Conservation (phyloP, 495 filamentous ascomycete species). For the Terfezia boudieri region DNA sequence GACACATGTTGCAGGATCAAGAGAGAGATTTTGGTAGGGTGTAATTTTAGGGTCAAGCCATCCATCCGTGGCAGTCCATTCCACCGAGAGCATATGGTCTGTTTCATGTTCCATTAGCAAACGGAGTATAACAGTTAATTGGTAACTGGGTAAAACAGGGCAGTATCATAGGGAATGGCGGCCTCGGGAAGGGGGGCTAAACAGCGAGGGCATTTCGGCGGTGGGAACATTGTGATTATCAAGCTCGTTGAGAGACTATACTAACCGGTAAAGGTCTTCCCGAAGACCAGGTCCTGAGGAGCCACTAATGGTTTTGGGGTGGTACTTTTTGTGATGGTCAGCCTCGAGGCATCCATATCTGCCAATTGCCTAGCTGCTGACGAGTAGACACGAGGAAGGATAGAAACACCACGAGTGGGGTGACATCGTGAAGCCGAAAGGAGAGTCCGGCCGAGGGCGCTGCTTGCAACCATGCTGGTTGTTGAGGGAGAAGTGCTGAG, state of each 20-base stretch:
- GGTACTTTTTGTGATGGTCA: constrained; percentile 48
- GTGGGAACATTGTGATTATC: neutral
- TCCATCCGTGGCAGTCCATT: constrained; percentile 66
- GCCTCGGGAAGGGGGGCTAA: neutral
- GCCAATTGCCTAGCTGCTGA: constrained; percentile 14
- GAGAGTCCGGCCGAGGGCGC: neutral
- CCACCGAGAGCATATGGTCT: constrained; percentile 94
- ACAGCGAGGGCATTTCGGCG: neutral
- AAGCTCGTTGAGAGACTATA: neutral
- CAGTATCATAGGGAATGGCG: neutral
- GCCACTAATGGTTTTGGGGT: constrained; percentile 51
- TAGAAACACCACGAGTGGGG: constrained; percentile 2
- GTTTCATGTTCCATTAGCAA: constrained; percentile 7
- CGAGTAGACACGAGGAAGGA: constrained; percentile 7
- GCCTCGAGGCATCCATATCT: constrained; percentile 51
- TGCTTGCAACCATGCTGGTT: neutral
- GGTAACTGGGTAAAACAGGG: neutral
- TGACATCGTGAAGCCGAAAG: neutral
- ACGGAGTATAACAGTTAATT: neutral
- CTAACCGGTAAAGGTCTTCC: constrained; percentile 64
- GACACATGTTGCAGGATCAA: constrained; percentile 90
- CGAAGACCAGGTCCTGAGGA: constrained; percentile 66
- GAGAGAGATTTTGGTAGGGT: constrained; percentile 88
- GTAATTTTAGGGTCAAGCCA: constrained; percentile 65
- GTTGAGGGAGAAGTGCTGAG: neutral